Percentiles rank a stretch among this genome's conserved stretches.
These are phyloP conservation scores for Trametes maxima DNA, from an alignment of 768 basidiomycete species.

Conservation along the genomic window DNA sequence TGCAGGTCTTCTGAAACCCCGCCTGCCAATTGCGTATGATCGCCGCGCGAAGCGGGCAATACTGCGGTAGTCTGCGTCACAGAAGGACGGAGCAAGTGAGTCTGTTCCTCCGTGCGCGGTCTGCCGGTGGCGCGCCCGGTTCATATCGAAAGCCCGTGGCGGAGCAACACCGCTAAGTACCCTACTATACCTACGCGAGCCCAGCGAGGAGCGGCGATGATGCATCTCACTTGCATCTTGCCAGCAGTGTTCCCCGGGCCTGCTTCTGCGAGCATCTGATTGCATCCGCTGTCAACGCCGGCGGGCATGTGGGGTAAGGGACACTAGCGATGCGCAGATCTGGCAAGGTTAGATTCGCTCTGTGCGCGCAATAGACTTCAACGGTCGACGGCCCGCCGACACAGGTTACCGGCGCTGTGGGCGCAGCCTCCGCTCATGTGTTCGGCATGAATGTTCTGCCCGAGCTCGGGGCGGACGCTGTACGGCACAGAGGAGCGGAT, in stretches of 20 bases:
- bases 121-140: too few species aligned
- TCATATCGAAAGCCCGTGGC: too few species aligned
- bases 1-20: not conserved
- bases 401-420: slow-evolving; percentile 10
- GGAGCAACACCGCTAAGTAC: too few species aligned
- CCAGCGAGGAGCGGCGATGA: too few species aligned
- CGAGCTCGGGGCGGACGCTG: not conserved
- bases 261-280: slow-evolving; percentile 8
- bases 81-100: too few species aligned
- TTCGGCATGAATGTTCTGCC: slow-evolving; percentile 3
- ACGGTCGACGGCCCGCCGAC: not conserved
- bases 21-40: too few species aligned
- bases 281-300: slow-evolving; percentile 4
- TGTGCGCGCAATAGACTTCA: not conserved
- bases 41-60: too few species aligned
- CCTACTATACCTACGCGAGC: too few species aligned
- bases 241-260: not conserved
- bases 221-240: not conserved
- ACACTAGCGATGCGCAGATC: slow-evolving; percentile 7
- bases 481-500: not conserved
- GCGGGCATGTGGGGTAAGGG: slow-evolving; percentile 11
- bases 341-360: slow-evolving; percentile 4
- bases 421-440: not conserved
- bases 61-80: too few species aligned
- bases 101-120: too few species aligned